phyloP scores from a whole-genome alignment of 2,329 filamentous ascomycete species.

The Teratosphaeria epicoccoides region DNA sequence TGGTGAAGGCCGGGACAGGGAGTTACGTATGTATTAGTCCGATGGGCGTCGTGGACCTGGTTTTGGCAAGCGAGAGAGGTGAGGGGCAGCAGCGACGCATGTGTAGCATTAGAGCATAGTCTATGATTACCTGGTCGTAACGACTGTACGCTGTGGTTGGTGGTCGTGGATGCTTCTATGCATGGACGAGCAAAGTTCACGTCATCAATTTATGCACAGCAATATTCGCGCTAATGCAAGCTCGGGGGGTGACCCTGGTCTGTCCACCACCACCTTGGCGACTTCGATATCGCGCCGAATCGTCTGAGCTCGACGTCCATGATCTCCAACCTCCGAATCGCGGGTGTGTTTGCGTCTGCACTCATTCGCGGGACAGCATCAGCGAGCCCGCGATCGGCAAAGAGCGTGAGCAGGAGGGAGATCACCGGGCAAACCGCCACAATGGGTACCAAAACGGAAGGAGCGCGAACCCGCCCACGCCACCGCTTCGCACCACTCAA shows the following conservation, averaged over 20 bases:
- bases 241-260: background rate
- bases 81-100: too few species aligned
- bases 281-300: background rate
- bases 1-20: too few species aligned
- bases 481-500: conserved; percentile 41
- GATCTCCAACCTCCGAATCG: background rate
- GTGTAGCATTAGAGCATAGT: too few species aligned
- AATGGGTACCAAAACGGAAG: background rate
- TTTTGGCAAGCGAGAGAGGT: too few species aligned
- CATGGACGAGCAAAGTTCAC: background rate
- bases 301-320: background rate
- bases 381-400: background rate
- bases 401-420: background rate
- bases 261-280: background rate
- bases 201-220: background rate
- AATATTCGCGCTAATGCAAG: background rate
- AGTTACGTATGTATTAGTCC: too few species aligned
- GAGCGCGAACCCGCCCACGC: conserved; percentile 2
- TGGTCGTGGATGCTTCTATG: too few species aligned
- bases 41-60: too few species aligned
- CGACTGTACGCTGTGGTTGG: too few species aligned
- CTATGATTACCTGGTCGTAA: too few species aligned
- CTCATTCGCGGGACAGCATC: background rate
- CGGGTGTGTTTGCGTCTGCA: background rate
- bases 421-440: background rate